phyloP scores from a whole-genome alignment of 1,139 yeast species.

The Protomyces inundatus region DNA sequence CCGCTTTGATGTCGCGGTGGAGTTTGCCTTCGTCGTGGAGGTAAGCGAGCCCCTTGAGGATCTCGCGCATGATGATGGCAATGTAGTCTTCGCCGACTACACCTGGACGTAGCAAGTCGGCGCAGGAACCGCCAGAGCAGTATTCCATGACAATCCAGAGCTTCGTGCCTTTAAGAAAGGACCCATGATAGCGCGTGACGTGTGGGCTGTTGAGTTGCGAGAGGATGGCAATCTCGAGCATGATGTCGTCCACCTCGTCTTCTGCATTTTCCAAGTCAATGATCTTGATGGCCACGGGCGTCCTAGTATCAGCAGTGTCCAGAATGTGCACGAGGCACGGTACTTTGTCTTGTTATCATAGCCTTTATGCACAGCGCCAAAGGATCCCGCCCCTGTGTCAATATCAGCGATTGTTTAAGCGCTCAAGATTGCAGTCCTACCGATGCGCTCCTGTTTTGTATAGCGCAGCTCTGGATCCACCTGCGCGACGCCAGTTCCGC shows the following conservation, averaged over 20 bases:
- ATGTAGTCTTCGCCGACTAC: constrained; percentile 54
- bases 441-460: constrained; percentile 21
- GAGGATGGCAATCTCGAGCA: constrained; percentile 71
- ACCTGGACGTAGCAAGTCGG: constrained; percentile 58
- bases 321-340: background rate
- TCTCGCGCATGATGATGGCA: constrained; percentile 55
- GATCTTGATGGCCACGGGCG: constrained; percentile 68
- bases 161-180: constrained; percentile 56
- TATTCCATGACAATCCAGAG: constrained; percentile 91
- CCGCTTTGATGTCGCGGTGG: constrained; percentile 83
- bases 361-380: constrained; percentile 80
- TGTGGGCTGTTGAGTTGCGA: constrained; percentile 59
- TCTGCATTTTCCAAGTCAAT: constrained; percentile 67
- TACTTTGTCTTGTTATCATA: constrained; percentile 27
- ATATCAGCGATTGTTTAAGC: background rate
- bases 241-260: constrained; percentile 62
- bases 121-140: constrained; percentile 88
- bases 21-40: constrained; percentile 66
- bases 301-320: constrained; percentile 31
- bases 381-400: constrained; percentile 66
- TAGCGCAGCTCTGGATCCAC: constrained; percentile 75
- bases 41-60: constrained; percentile 61
- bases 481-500: background rate
- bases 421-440: background rate
- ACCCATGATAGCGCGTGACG: constrained; percentile 48